Conservation (phyloP, 768 basidiomycete genomes). For the Rickenella mellea region DNA sequence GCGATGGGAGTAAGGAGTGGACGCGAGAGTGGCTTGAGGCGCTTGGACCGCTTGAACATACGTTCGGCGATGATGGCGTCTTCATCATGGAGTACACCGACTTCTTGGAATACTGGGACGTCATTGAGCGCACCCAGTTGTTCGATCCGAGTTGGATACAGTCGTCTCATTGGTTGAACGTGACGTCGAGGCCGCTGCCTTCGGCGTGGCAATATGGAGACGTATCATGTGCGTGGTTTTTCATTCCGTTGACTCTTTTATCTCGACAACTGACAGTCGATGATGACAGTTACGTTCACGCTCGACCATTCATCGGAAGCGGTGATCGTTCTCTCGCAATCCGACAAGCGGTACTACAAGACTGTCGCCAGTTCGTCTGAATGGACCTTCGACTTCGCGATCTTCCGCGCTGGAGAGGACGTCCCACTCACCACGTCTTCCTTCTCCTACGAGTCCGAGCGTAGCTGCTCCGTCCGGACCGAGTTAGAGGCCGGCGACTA, state of each 20-base stretch:
- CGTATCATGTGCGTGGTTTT: conserved; percentile 35
- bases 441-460: conserved; percentile 12
- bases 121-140: conserved; percentile 35
- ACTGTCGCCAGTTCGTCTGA: conserved; percentile 14
- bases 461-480: conserved; percentile 15
- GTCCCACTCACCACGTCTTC: conserved; percentile 10
- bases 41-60: conserved; percentile 15
- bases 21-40: conserved; percentile 19
- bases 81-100: conserved; percentile 30
- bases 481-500: conserved; percentile 21
- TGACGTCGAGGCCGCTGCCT: conserved; percentile 30
- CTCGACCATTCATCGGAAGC: conserved; percentile 13
- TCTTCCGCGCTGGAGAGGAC: conserved; percentile 16
- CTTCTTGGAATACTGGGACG: conserved; percentile 32
- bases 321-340: conserved; percentile 22
- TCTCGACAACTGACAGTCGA: neutral
- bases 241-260: neutral
- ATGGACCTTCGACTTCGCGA: conserved; percentile 22
- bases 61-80: conserved; percentile 21
- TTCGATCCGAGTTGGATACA: conserved; percentile 40
- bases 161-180: conserved; percentile 40
- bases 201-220: conserved; percentile 47
- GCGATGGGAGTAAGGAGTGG: conserved; percentile 23
- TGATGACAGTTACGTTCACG: conserved; percentile 20
- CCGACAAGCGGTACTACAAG: conserved; percentile 21